A percentile compares a stretch with the other conserved stretches of the same genome.
Conservation (phyloP, 208 protist genomes). For the Trypanosoma scelopori region DNA sequence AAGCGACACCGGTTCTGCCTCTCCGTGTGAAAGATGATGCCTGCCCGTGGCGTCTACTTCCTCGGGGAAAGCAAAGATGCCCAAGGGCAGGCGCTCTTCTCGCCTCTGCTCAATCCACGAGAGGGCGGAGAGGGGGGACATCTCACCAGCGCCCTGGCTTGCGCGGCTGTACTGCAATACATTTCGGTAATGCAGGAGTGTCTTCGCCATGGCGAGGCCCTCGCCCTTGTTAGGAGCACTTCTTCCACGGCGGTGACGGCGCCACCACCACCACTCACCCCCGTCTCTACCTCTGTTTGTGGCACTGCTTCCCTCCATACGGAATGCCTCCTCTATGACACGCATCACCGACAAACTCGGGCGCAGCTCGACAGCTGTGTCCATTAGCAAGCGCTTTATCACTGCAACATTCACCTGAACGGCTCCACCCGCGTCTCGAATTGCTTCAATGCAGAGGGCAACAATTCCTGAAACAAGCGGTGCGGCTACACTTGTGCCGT, state of each 20-base stretch:
- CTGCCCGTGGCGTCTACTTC: constrained; percentile 22
- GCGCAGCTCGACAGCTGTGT: constrained; percentile 24
- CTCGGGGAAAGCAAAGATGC: constrained; percentile 22
- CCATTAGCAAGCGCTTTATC: constrained; percentile 34
- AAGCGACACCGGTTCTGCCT: background rate
- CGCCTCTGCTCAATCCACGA: constrained; percentile 10
- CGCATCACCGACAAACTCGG: constrained; percentile 15
- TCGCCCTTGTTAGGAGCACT: background rate
- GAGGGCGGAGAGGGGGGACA: constrained; percentile 46
- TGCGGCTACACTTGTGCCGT: constrained; percentile 94
- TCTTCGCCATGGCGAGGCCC: constrained; percentile 31
- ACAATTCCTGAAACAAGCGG: constrained; percentile 94
- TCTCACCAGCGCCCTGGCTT: constrained; percentile 62
- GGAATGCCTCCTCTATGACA: constrained; percentile 10
- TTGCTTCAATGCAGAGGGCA: constrained; percentile 78
- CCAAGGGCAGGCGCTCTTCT: background rate
- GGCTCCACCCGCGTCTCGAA: background rate
- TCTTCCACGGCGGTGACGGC: background rate
- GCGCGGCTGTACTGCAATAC: constrained; percentile 47
- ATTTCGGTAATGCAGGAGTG: constrained; percentile 39
- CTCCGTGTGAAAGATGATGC: constrained; percentile 15
- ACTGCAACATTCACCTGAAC: constrained; percentile 22
- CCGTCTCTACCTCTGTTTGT: background rate
- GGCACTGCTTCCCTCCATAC: background rate
- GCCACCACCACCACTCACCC: background rate